Conservation (phyloP, 2,329 filamentous ascomycete species). For the Trichophyton benhamiae region DNA sequence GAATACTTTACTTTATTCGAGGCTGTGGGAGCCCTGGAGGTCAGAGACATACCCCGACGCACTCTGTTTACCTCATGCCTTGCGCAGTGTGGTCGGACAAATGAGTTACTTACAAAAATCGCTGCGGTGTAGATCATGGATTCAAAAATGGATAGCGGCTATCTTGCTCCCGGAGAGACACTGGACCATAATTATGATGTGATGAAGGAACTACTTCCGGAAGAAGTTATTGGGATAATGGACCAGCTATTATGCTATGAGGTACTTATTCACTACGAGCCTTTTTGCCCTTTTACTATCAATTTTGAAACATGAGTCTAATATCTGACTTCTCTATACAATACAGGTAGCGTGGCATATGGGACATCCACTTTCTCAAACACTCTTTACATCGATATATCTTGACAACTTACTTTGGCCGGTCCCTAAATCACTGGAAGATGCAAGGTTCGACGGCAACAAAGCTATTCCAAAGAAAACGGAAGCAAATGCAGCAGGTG, state of each 20-base stretch:
- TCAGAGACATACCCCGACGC: conserved; percentile 16
- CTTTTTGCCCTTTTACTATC: conserved; percentile 2
- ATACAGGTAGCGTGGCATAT: conserved; percentile 85
- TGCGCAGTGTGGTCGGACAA: background rate
- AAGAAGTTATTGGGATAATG: conserved; percentile 83
- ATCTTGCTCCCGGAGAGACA: conserved; percentile 57
- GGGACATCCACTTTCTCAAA: conserved; percentile 91
- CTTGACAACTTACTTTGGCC: conserved; percentile 71
- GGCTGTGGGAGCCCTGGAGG: conserved; percentile 64
- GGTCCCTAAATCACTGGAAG: conserved; percentile 48
- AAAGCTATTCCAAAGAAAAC: background rate
- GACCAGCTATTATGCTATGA: conserved; percentile 85
- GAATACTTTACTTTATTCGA: conserved; percentile 88
- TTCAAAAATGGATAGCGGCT: conserved; percentile 96
- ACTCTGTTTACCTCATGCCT: background rate
- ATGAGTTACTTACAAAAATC: background rate
- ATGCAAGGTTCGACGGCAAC: conserved; percentile 46
- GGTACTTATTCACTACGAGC: conserved; percentile 34
- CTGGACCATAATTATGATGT: conserved; percentile 75
- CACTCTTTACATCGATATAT: conserved; percentile 83
- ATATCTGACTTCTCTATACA: background rate
- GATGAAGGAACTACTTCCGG: conserved; percentile 52
- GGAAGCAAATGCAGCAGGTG: conserved; percentile 1
- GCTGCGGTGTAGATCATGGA: conserved; percentile 73
- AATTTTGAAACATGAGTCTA: conserved; percentile 9